Evolutionary conservation across 2,329 filamentous ascomycete genomes (phyloP), one percentile per base, ranked within the genome.

Genomic region (Trichoderma polysporum): DNA sequence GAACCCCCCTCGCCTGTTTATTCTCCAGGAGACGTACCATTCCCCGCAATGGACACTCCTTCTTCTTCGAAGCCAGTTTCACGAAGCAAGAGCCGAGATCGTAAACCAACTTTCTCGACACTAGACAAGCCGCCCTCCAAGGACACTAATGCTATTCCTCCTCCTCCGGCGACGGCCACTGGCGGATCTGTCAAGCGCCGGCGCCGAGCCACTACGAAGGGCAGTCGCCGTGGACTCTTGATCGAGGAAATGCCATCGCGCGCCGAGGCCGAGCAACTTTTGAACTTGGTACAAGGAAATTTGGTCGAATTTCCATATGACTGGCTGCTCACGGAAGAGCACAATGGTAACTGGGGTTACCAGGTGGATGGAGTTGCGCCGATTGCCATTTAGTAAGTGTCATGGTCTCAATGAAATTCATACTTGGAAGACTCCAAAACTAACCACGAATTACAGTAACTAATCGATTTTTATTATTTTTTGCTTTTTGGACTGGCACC

Each of bases 311-410:
- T 96, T 83, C 95, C 95, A 6, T 97, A 98, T 78, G 93, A 99
- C 74, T 99, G 96, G 93, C 86, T 97, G 63, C 87, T 91, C 73
- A 91, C 90, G 66, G 95, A 98, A 80, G 95, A 98, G 82, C 88
- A 90, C 74, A 94, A 93, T 71, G 92, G 93, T 66, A 97, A 97
- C 76, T 99, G 95, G 95, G 86, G 97, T 69, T 98, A 97, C 80
- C 93, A 94, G 75, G 92, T 98, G 66, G 95, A 99, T 78, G 91
- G 96, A 78, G 90, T 99, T 76, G 96, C 95, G 73, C 95, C 95
- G 66, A 84, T 99, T 79, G 93, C 97, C 81, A 98, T 99, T 74
- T 99, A 99, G 91, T 93, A 84, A 89, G 91, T 37, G 33, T 39
- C 41, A 27, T 41, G n/a, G 5, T 39, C 8, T 17, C 13, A 13